Percentiles rank a stretch among this genome's conserved stretches.
phyloP scores from a whole-genome alignment of 441 rosid species.

The Breynia disticha region DNA sequence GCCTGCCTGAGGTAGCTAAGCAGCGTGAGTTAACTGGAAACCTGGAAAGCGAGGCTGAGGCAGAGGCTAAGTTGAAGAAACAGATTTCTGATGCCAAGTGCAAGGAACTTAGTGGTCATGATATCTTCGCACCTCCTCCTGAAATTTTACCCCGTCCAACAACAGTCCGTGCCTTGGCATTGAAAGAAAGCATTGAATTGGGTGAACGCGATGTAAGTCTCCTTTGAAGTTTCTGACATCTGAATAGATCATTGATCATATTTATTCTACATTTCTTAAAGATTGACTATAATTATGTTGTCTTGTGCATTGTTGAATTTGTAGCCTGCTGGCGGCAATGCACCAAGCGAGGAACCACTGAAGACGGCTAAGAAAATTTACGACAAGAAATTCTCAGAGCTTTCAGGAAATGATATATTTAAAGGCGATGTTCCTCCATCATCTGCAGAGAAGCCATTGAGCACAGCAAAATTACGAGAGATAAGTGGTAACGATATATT shows the following conservation, averaged over 20 bases:
- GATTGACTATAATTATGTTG: neutral
- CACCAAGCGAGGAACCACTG: slow-evolving; percentile 30
- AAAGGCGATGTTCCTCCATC: slow-evolving; percentile 56
- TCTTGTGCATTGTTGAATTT: neutral
- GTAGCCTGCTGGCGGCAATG: slow-evolving; percentile 43
- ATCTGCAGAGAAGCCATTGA: slow-evolving; percentile 57
- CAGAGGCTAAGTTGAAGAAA: slow-evolving; percentile 59
- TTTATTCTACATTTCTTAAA: neutral
- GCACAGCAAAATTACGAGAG: slow-evolving; percentile 70
- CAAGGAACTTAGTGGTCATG: slow-evolving; percentile 89
- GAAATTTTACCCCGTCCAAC: slow-evolving; percentile 75
- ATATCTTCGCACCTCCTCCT: slow-evolving; percentile 94
- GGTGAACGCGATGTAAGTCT: slow-evolving; percentile 43
- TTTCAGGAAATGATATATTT: slow-evolving; percentile 83
- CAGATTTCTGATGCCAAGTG: slow-evolving; percentile 77
- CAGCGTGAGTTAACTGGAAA: slow-evolving; percentile 93
- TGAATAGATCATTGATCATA: neutral
- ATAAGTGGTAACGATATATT: slow-evolving; percentile 85
- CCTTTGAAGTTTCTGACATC: slow-evolving; percentile 13
- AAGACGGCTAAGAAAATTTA: slow-evolving; percentile 86
- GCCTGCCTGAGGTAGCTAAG: slow-evolving; percentile 77
- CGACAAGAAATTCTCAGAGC: slow-evolving; percentile 64
- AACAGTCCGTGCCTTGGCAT: slow-evolving; percentile 51
- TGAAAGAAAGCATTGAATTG: slow-evolving; percentile 58
- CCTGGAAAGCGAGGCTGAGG: slow-evolving; percentile 51